A percentile compares a stretch with the other conserved stretches of the same genome.
These are phyloP conservation scores for Phytophthora vignae DNA, from an alignment of 352 stramenopile species.

Conservation along the genomic window DNA sequence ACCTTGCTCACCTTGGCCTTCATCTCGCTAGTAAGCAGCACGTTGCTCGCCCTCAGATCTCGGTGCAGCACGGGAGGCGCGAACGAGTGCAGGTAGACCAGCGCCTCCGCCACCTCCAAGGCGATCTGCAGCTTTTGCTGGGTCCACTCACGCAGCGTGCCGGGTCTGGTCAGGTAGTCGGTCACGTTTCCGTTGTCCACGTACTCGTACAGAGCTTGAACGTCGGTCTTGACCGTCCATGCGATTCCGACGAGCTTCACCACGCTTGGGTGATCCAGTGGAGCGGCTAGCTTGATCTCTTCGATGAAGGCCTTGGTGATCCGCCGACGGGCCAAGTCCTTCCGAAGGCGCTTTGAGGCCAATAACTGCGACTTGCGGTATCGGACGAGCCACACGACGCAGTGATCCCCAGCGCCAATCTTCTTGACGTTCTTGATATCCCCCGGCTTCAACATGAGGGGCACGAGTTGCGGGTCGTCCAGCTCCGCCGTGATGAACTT, in stretches of 20 bases:
- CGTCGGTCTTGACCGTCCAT: slow-evolving; percentile 59
- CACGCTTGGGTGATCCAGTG: slow-evolving; percentile 56
- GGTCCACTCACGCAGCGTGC: slow-evolving; percentile 42
- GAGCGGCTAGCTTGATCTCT: slow-evolving; percentile 61
- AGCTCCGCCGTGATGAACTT: slow-evolving; percentile 40
- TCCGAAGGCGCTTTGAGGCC: slow-evolving; percentile 52
- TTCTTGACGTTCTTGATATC: slow-evolving; percentile 54
- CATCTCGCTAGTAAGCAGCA: slow-evolving; percentile 46
- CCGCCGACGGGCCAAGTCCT: slow-evolving; percentile 39
- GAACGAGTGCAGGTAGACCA: slow-evolving; percentile 70
- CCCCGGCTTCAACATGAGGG: slow-evolving; percentile 46
- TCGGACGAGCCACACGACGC: slow-evolving; percentile 49
- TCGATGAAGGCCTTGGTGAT: slow-evolving; percentile 53
- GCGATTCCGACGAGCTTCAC: slow-evolving; percentile 61
- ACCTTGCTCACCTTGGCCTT: slow-evolving; percentile 40
- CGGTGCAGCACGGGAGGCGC: slow-evolving; percentile 55
- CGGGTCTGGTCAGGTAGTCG: slow-evolving; percentile 38
- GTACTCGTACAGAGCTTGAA: slow-evolving; percentile 74
- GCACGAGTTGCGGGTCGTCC: slow-evolving; percentile 44
- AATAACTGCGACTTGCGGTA: slow-evolving; percentile 48
- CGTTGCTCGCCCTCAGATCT: slow-evolving; percentile 63
- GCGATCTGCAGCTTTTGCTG: slow-evolving; percentile 46
- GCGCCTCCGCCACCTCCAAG: slow-evolving; percentile 55
- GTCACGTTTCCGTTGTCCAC: slow-evolving; percentile 63
- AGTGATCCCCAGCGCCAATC: slow-evolving; percentile 38